A percentile compares a stretch with the other conserved stretches of the same genome.
Conservation (phyloP, 352 stramenopile genomes). For the Globisporangium parvum region DNA sequence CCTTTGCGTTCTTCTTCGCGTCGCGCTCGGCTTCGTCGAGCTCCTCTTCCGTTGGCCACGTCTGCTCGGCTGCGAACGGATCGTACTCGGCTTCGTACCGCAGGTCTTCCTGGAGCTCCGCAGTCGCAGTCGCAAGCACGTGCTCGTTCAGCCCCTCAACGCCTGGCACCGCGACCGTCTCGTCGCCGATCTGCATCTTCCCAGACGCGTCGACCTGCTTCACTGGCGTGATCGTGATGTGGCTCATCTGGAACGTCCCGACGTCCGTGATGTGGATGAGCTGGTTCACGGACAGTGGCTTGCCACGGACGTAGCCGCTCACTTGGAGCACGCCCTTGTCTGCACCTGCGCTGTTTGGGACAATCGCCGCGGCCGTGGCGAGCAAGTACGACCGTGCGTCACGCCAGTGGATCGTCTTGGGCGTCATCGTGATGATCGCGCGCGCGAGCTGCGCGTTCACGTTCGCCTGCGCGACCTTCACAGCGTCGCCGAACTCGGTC, state of each 20-base stretch:
- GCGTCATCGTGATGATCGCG: conserved; percentile 72
- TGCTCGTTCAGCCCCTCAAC: conserved; percentile 12
- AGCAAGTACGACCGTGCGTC: conserved; percentile 86
- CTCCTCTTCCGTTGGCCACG: conserved; percentile 95
- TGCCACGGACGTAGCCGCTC: conserved; percentile 94
- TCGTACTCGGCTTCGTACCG: conserved; percentile 90
- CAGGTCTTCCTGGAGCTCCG: conserved; percentile 69
- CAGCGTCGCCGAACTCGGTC: conserved; percentile 81
- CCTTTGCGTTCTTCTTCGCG: conserved; percentile 43
- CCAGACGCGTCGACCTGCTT: conserved; percentile 36
- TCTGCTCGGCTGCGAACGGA: conserved; percentile 96
- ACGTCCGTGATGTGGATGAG: conserved; percentile 96
- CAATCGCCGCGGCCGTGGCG: conserved; percentile 54
- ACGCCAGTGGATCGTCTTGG: conserved; percentile 86
- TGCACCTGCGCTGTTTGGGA: conserved; percentile 49
- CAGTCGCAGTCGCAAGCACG: conserved; percentile 63
- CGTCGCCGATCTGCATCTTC: conserved; percentile 30
- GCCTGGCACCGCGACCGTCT: conserved; percentile 17
- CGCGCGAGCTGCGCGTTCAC: conserved; percentile 77
- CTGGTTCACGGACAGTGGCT: conserved; percentile 92
- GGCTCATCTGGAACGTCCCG: conserved; percentile 89
- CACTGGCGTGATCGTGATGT: conserved; percentile 48
- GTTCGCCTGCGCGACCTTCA: conserved; percentile 77
- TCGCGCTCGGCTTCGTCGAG: conserved; percentile 82
- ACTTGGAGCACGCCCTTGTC: conserved; percentile 75